Conservation (phyloP, 2,329 filamentous ascomycete genomes). For the Colletotrichum sp. region DNA sequence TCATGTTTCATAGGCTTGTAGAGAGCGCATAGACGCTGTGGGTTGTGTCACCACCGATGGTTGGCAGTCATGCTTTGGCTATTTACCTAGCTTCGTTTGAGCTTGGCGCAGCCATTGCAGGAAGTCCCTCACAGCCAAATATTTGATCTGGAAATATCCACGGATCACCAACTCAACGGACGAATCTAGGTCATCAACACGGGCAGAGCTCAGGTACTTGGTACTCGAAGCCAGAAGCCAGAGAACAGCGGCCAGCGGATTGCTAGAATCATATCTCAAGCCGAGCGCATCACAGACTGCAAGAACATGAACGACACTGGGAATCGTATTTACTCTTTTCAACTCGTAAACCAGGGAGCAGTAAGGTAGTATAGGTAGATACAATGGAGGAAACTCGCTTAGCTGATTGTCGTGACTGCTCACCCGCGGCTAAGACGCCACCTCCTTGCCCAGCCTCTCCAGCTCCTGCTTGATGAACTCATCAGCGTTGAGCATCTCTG, state of each 20-base stretch:
- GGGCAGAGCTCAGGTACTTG: background rate
- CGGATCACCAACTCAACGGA: background rate
- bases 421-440: conserved; percentile 32
- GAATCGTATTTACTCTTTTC: conserved; percentile 5
- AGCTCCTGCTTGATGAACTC: conserved; percentile 71
- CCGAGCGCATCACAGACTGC: background rate
- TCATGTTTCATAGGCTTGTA: background rate
- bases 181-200: background rate
- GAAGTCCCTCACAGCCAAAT: background rate
- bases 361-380: background rate
- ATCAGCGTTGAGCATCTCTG: conserved; percentile 75
- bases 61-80: background rate
- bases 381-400: background rate
- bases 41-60: background rate
- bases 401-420: background rate
- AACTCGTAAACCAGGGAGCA: background rate
- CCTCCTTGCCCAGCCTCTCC: conserved; percentile 66
- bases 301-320: background rate
- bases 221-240: background rate
- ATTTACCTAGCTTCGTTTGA: background rate
- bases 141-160: background rate
- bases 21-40: background rate
- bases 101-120: background rate
- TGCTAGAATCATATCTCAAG: background rate
- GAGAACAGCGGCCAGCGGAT: background rate